Base-by-base conservation (phyloP, 1,284 basidiomycete species). In the Ustilago cynodontis region DNA sequence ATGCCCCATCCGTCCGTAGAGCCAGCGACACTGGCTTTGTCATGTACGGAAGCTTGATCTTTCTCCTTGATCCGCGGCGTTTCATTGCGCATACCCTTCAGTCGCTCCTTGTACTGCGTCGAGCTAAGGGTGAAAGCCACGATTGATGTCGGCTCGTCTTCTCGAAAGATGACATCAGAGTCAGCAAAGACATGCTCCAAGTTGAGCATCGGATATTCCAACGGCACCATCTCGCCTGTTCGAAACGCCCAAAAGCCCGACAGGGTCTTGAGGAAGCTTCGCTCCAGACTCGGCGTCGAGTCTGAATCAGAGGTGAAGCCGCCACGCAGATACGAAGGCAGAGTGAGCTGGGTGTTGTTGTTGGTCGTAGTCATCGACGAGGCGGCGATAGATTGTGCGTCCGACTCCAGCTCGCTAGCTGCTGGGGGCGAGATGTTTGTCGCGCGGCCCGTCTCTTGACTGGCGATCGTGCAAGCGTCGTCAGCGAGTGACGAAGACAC, bases 101-200 rank as follows among this genome's bases (percentile, higher is more conserved):
- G 71, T 51, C 81, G 78, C 43, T 84, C 82, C 43, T 77, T 72
- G 86, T 98, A 97, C 75, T 93, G 92, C 26, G 92, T 92, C 3
- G 95, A 95, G 81, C 93, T 94, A 51, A 99, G 88, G 10, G 95
- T 95, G 62, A 98, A 91, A 3, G 97, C 96, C 76, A 99, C 96
- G 81, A 99, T 97, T 10, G 95, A 98, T 0, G 95, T 98, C 3
- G 97, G 97, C 86, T 99, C 97, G 85, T 98, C 95, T 54, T 95
- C 96, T 24, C 97, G 91, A 28, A 99, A 93, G 55, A 98, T 96
- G 41, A 83, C 57, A 1, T 92, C 92, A 16, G 94, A 95, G 84
- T 98, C 96, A 31, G 94, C 90, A 87, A 98, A 98, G 56, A 99
- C 92, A 83, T 86, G 84, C 75, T 86, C 84, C 37, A 80, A 78